Evolutionary conservation across 2,329 filamentous ascomycete species (phyloP).

Genomic region (Cucurbitaria berberidis): DNA sequence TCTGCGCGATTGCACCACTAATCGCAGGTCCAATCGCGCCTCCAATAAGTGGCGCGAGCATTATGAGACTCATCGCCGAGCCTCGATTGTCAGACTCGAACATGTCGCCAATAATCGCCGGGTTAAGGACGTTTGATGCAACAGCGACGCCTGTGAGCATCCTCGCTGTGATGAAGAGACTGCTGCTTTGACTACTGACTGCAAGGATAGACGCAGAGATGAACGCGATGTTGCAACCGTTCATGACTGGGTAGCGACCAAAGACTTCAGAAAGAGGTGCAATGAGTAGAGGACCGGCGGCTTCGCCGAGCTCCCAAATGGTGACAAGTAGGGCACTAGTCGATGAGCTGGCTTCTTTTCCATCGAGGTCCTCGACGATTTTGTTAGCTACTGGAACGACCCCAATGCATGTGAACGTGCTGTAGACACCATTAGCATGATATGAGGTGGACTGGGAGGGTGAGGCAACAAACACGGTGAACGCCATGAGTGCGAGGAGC

Average conservation of each 20-base stretch:
- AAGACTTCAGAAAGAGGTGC: constrained; percentile 44
- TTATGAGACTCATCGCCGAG: constrained; percentile 63
- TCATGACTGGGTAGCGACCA: constrained; percentile 43
- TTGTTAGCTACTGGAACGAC: constrained; percentile 41
- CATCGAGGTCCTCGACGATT: constrained; percentile 43
- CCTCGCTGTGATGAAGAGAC: constrained; percentile 51
- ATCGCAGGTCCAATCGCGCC: constrained; percentile 64
- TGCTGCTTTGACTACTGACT: constrained; percentile 46
- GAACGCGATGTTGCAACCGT: constrained; percentile 52
- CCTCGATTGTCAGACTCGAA: constrained; percentile 65
- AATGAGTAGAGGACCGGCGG: constrained; percentile 43
- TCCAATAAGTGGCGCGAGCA: constrained; percentile 64
- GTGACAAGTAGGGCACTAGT: constrained; percentile 42
- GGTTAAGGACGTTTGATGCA: constrained; percentile 63
- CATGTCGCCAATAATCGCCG: constrained; percentile 69
- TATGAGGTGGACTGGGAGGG: neutral
- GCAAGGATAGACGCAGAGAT: constrained; percentile 52
- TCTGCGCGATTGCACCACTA: constrained; percentile 61
- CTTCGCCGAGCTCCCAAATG: constrained; percentile 47
- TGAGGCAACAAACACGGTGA: constrained; percentile 38
- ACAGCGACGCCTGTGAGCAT: constrained; percentile 55
- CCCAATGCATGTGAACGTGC: constrained; percentile 49
- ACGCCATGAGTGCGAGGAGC: constrained; percentile 43
- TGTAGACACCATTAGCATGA: constrained; percentile 8
- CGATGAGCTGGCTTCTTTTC: constrained; percentile 28